Percentiles rank a stretch among this genome's conserved stretches.
Evolutionary conservation across 768 basidiomycete genomes (phyloP).

Genomic region (Lentinula aciculospora): DNA sequence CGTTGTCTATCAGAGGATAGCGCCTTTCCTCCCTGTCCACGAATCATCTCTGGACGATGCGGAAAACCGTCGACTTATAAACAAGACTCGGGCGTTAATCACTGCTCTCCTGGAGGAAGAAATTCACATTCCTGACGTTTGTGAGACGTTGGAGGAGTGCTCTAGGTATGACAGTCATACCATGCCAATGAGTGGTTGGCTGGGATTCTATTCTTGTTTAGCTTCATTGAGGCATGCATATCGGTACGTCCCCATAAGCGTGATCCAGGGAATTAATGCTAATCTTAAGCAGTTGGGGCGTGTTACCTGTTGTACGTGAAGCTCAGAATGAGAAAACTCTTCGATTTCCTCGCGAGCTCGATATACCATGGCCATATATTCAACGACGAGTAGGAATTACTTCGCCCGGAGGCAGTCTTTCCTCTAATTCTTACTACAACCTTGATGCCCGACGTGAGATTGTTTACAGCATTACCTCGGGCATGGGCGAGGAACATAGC

Average conservation of each 20-base stretch:
- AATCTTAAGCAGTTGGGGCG: slow-evolving; percentile 13
- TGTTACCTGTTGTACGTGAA: slow-evolving; percentile 17
- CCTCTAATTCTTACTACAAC: slow-evolving; percentile 15
- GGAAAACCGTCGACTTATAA: slow-evolving; percentile 14
- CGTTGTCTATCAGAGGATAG: slow-evolving; percentile 9
- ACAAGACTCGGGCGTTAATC: slow-evolving; percentile 14
- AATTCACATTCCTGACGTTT: slow-evolving; percentile 9
- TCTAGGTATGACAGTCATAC: slow-evolving; percentile 4
- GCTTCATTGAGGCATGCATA: slow-evolving; percentile 16
- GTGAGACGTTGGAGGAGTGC: slow-evolving; percentile 11
- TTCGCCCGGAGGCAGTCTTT: slow-evolving; percentile 16
- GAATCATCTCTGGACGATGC: slow-evolving; percentile 15
- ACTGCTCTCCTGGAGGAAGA: slow-evolving; percentile 9
- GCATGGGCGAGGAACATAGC: slow-evolving; percentile 12
- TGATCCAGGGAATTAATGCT: neutral
- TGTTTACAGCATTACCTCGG: slow-evolving; percentile 16
- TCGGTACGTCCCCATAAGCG: slow-evolving; percentile 11
- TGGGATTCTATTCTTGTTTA: slow-evolving; percentile 13
- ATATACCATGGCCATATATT: slow-evolving; percentile 13
- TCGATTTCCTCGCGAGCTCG: slow-evolving; percentile 14
- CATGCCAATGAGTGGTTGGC: slow-evolving; percentile 13
- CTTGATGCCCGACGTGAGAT: slow-evolving; percentile 11
- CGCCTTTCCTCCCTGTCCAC: slow-evolving; percentile 11
- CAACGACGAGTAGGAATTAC: slow-evolving; percentile 14
- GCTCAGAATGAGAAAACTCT: slow-evolving; percentile 15